phyloP scores from a whole-genome alignment of 1,284 basidiomycete species.

The Calocybe gambosa region DNA sequence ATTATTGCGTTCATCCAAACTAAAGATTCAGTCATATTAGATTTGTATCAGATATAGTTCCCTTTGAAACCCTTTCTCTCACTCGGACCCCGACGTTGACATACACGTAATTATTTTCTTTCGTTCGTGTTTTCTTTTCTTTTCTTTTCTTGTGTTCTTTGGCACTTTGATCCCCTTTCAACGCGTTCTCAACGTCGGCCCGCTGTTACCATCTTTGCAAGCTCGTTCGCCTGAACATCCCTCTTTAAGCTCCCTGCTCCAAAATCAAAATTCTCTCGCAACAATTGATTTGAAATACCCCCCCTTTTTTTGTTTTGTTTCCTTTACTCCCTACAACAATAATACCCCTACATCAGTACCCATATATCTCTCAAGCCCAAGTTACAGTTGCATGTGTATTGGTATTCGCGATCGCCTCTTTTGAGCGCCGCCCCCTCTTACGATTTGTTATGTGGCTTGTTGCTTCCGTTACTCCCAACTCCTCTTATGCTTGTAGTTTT shows the following conservation, averaged over 20 bases:
- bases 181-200: neutral
- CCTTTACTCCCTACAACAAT: neutral
- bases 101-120: neutral
- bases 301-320: neutral
- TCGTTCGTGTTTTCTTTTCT: neutral
- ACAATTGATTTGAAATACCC: neutral
- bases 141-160: neutral
- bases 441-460: neutral
- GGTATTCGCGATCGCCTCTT: neutral
- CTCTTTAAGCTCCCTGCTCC: neutral
- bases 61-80: constrained; percentile 5
- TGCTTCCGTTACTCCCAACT: neutral
- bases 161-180: neutral
- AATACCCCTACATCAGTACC: neutral
- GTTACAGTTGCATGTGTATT: neutral
- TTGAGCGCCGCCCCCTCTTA: neutral
- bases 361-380: neutral
- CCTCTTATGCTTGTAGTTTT: neutral
- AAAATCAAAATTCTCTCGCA: neutral
- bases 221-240: neutral
- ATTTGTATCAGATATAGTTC: constrained; percentile 29
- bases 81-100: neutral
- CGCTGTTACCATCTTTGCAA: neutral
- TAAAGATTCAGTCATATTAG: constrained; percentile 14
- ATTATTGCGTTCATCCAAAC: constrained; percentile 8